These are phyloP conservation scores for Globisporangium alternatum DNA, from an alignment of 352 stramenopile genomes.

Conservation along the genomic window DNA sequence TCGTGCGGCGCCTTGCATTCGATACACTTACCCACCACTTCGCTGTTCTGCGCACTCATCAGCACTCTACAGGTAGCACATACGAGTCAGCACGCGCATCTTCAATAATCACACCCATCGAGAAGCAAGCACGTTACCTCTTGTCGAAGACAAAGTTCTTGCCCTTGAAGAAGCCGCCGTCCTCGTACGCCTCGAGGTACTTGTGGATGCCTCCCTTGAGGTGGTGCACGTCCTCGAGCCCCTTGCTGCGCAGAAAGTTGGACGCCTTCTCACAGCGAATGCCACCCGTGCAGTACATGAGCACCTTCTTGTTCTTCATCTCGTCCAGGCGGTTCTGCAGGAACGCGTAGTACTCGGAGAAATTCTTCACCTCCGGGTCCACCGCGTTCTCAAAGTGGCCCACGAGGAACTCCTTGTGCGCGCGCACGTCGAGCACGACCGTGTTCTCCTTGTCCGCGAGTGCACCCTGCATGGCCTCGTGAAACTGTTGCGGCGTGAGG, in stretches of 20 bases:
- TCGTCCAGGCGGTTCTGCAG: slow-evolving; percentile 54
- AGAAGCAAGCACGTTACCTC: slow-evolving; percentile 28
- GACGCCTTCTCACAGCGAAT: slow-evolving; percentile 77
- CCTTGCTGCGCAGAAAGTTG: slow-evolving; percentile 62
- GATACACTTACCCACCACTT: slow-evolving; percentile 73
- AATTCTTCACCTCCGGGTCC: slow-evolving; percentile 70
- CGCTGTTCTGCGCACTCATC: slow-evolving; percentile 53
- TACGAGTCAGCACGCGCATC: not conserved
- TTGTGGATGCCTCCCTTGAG: slow-evolving; percentile 78
- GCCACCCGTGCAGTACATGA: slow-evolving; percentile 80
- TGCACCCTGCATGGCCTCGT: slow-evolving; percentile 50
- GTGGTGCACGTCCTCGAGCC: slow-evolving; percentile 54
- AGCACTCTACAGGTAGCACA: slow-evolving; percentile 32
- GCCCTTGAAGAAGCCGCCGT: slow-evolving; percentile 65
- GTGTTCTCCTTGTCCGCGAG: slow-evolving; percentile 40
- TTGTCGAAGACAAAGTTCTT: slow-evolving; percentile 86
- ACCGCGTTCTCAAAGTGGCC: slow-evolving; percentile 69
- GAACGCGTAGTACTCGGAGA: slow-evolving; percentile 74
- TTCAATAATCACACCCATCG: slow-evolving; percentile 4
- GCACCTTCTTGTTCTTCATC: slow-evolving; percentile 68
- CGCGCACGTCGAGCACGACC: slow-evolving; percentile 59
- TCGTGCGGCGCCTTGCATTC: slow-evolving; percentile 54
- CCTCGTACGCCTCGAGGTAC: slow-evolving; percentile 61
- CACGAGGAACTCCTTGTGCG: slow-evolving; percentile 64
- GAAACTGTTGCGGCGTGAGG: slow-evolving; percentile 76